Conservation (phyloP, 83 land plant genomes). For the Thuja plicata region DNA sequence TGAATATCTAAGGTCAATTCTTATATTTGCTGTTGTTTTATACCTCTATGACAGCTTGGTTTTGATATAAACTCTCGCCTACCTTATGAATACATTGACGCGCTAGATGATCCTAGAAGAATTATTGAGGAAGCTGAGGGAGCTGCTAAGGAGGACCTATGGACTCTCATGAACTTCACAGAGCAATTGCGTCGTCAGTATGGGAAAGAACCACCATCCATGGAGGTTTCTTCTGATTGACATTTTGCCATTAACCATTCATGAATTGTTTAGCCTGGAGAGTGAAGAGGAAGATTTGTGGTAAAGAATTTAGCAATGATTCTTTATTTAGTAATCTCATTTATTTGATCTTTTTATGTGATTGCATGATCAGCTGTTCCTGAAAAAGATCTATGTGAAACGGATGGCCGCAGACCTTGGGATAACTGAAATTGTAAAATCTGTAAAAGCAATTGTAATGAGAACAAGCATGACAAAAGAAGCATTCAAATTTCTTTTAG, state of each 20-base stretch:
- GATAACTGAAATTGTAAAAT: slow-evolving; percentile 61
- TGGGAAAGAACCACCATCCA: slow-evolving; percentile 88
- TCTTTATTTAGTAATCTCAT: background rate
- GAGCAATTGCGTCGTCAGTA: slow-evolving; percentile 73
- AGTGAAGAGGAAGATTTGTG: background rate
- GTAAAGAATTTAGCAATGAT: background rate
- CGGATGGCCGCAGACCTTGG: slow-evolving; percentile 97
- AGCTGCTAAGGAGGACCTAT: slow-evolving; percentile 75
- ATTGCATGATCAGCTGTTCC: slow-evolving; percentile 39
- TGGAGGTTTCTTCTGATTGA: slow-evolving; percentile 60
- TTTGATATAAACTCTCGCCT: slow-evolving; percentile 57
- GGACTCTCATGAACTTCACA: slow-evolving; percentile 84
- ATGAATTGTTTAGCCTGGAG: background rate
- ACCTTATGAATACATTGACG: slow-evolving; percentile 73
- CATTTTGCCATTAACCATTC: background rate
- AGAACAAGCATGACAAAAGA: slow-evolving; percentile 62
- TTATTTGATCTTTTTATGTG: slow-evolving; percentile 2
- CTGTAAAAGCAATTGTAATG: slow-evolving; percentile 70
- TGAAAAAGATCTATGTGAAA: slow-evolving; percentile 84
- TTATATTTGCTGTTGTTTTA: background rate
- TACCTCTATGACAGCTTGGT: slow-evolving; percentile 53
- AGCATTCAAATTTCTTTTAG: slow-evolving; percentile 67
- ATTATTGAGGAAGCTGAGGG: slow-evolving; percentile 68
- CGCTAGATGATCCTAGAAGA: slow-evolving; percentile 66
- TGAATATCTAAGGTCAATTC: background rate